phyloP scores from a whole-genome alignment of 1,284 basidiomycete genomes.

The Salmacisia buchloeana region DNA sequence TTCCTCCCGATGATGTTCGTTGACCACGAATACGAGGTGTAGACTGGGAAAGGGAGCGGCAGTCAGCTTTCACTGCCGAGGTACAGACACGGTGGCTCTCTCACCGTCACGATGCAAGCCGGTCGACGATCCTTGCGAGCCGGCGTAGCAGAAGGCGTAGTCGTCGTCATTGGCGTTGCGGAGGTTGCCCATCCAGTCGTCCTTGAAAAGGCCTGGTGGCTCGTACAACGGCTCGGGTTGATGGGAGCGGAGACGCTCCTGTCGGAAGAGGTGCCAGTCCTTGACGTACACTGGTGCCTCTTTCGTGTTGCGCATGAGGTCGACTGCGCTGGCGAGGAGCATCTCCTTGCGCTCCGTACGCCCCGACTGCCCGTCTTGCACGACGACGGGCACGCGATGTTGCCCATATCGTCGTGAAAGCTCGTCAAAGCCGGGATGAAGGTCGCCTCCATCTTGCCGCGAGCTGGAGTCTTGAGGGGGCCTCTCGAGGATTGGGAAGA shows the following conservation, averaged over 20 bases:
- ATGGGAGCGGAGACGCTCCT: slow-evolving; percentile 10
- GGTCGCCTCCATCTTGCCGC: background rate
- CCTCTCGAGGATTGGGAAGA: background rate
- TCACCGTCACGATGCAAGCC: slow-evolving; percentile 38
- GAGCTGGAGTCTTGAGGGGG: slow-evolving; percentile 1
- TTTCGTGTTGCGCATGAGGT: slow-evolving; percentile 14
- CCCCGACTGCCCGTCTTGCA: slow-evolving; percentile 1
- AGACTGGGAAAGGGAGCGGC: slow-evolving; percentile 12
- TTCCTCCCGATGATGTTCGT: slow-evolving; percentile 59
- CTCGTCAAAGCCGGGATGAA: slow-evolving; percentile 22
- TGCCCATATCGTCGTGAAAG: slow-evolving; percentile 18
- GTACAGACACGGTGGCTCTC: background rate
- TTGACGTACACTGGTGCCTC: slow-evolving; percentile 57
- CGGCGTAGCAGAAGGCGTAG: slow-evolving; percentile 52
- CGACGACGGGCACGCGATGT: slow-evolving; percentile 25
- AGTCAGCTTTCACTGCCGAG: background rate
- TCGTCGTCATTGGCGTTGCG: slow-evolving; percentile 49
- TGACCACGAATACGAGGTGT: slow-evolving; percentile 59
- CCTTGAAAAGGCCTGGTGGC: slow-evolving; percentile 54
- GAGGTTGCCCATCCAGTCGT: slow-evolving; percentile 56
- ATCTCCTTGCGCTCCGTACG: slow-evolving; percentile 14
- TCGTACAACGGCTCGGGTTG: slow-evolving; percentile 47
- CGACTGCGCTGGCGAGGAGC: slow-evolving; percentile 19
- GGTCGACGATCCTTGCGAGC: slow-evolving; percentile 24
- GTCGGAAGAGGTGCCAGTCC: slow-evolving; percentile 58